Conservation (phyloP, 257 asterid genomes). For the Solanum pinnatisectum region DNA sequence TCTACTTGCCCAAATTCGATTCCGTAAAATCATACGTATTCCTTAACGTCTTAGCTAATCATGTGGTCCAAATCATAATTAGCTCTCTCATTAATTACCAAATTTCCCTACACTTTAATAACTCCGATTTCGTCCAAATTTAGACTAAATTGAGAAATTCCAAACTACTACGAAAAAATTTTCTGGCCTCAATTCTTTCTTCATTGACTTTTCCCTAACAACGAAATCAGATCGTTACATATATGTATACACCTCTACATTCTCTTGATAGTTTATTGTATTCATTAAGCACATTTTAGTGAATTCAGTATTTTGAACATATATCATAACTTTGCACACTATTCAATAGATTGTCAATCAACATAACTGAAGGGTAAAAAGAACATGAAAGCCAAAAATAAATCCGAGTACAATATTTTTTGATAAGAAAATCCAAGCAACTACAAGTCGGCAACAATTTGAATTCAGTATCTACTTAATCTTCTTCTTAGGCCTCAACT, state of each 20-base stretch:
- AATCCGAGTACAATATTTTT: background rate
- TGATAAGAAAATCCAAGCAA: background rate
- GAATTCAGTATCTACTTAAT: background rate
- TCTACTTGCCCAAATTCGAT: too few relatives aligned
- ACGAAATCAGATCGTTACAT: too few relatives aligned
- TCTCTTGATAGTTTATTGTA: background rate
- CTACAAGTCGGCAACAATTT: background rate
- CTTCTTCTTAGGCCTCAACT: conserved; percentile 1
- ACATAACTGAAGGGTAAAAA: background rate
- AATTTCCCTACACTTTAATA: too few relatives aligned
- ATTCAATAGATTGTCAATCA: background rate
- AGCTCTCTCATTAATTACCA: too few relatives aligned
- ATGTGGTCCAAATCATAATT: too few relatives aligned
- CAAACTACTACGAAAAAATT: too few relatives aligned
- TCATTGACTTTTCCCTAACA: too few relatives aligned
- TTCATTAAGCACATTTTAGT: background rate
- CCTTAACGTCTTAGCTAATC: too few relatives aligned
- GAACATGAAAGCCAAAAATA: background rate
- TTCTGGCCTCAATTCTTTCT: too few relatives aligned
- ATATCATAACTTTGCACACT: background rate
- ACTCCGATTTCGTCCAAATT: too few relatives aligned
- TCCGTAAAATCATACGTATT: too few relatives aligned
- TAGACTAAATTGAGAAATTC: too few relatives aligned
- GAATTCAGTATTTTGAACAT: background rate
- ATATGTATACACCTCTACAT: background rate